Conservation (phyloP, 2,329 filamentous ascomycete genomes). For the Microthyrium microscopicum region DNA sequence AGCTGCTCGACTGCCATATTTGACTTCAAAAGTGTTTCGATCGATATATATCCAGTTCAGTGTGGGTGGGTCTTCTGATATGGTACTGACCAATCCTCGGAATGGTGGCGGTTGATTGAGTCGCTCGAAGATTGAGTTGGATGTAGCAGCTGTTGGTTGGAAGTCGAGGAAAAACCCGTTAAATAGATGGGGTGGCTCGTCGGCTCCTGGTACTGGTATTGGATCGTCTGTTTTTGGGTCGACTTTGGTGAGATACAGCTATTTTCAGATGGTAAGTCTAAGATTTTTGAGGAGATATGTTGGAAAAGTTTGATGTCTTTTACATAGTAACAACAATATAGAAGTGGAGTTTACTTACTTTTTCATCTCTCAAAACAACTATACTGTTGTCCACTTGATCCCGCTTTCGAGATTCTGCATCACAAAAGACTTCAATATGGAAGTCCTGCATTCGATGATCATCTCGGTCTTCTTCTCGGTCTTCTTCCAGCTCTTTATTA, state of each 20-base stretch:
- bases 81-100: conserved; percentile 31
- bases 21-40: conserved; percentile 40
- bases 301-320: too few relatives aligned
- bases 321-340: too few relatives aligned
- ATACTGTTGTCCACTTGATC: conserved; percentile 26
- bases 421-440: conserved; percentile 29
- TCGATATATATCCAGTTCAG: conserved; percentile 58
- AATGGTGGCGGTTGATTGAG: conserved; percentile 15
- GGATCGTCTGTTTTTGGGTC: conserved; percentile 16
- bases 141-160: neutral
- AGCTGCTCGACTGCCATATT: conserved; percentile 51
- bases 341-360: conserved; percentile 20
- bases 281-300: too few relatives aligned
- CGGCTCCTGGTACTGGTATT: conserved; percentile 13
- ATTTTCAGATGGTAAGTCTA: neutral
- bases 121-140: conserved; percentile 25
- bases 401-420: conserved; percentile 11
- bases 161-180: conserved; percentile 35
- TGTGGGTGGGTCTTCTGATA: conserved; percentile 39
- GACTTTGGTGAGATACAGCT: conserved; percentile 22
- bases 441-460: conserved; percentile 35
- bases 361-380: conserved; percentile 28
- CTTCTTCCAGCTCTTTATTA: conserved; percentile 23
- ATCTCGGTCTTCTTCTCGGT: conserved; percentile 31
- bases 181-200: conserved; percentile 27